A percentile compares a stretch with the other conserved stretches of the same genome.
phyloP scores from a whole-genome alignment of 2,329 filamentous ascomycete species.

The Colletotrichum melonis region DNA sequence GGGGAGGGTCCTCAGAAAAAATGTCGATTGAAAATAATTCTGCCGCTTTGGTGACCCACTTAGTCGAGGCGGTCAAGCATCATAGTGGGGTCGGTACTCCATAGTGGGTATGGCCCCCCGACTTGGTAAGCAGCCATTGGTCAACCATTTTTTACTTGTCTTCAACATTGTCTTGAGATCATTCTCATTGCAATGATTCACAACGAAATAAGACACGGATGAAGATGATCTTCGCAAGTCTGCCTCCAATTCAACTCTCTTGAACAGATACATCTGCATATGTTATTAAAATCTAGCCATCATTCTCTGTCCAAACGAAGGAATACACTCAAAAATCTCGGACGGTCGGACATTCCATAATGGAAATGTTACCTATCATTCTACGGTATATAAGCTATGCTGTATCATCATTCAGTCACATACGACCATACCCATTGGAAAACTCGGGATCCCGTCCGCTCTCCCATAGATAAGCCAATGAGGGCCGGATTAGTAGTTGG shows the following conservation, averaged over 20 bases:
- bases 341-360: background rate
- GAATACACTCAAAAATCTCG: no score
- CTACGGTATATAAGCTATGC: background rate
- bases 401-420: rapidly evolving
- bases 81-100: background rate
- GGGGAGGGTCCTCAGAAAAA: constrained; percentile 10
- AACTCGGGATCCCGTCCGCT: constrained; percentile 22
- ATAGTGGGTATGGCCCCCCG: background rate
- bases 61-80: background rate
- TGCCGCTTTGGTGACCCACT: constrained; percentile 21
- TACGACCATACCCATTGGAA: constrained; percentile 9
- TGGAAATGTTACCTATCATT: background rate
- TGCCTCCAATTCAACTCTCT: no score
- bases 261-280: no score
- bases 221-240: no score
- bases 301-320: no score
- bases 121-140: constrained; percentile 6
- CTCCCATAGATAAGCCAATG: constrained; percentile 7
- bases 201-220: no score
- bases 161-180: background rate
- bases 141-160: background rate
- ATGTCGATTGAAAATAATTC: constrained; percentile 32
- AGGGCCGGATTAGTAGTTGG: constrained; percentile 5
- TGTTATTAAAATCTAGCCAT: no score
- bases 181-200: background rate